Evolutionary conservation across 2,329 filamentous ascomycete genomes (phyloP), one percentile per base, ranked within the genome.

Genomic region (Xylariaceae sp.): DNA sequence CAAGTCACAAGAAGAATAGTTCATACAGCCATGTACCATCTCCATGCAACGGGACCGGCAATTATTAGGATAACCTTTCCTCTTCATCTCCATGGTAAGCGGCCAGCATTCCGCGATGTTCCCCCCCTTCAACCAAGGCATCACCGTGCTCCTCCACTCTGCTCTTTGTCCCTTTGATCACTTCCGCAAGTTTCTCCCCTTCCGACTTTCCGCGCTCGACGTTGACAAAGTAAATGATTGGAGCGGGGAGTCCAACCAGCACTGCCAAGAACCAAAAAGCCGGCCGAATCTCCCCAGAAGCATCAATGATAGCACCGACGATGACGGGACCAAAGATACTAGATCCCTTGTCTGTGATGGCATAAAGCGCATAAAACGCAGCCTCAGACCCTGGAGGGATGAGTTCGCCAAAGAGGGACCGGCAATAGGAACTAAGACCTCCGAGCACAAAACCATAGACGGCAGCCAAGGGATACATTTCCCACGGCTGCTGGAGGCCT

Each of bases 331-430:
- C 94, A 71, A 99, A 97, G 2, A 97, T 80, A 68, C 90, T 95
- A 18, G 89, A 94, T 1, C 93, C 92, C 72, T 99, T 99, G 71
- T 99, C 94, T 1, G 94, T 97, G 59, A 97, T 97, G 29, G 94
- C 94, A 69, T 97, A 99, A 1, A 99, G 79, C 0, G 93, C 92
- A 69, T 96, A 99, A 69, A 99, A 99, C 0, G 93, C 92, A 0
- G 94, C 92, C 73, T 99, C 94, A 24, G 89, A 95, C 3, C 94
- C 94, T 0, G 91, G 91, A 1, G 94, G 94, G 50, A 99, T 96
- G 51, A 99, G 80, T 71, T 97, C 92, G 32, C 92, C 92, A 68
- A 91, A 99, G 4, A 99, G 80, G 56, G 90, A 92, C 35, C 94
- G 87, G 69, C 94, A 97, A 72, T 97, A 97, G 20, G 88, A 89